A percentile compares a stretch with the other conserved stretches of the same genome.
Evolutionary conservation across 768 basidiomycete species (phyloP).

Genomic region (Strobilomyces confusus): DNA sequence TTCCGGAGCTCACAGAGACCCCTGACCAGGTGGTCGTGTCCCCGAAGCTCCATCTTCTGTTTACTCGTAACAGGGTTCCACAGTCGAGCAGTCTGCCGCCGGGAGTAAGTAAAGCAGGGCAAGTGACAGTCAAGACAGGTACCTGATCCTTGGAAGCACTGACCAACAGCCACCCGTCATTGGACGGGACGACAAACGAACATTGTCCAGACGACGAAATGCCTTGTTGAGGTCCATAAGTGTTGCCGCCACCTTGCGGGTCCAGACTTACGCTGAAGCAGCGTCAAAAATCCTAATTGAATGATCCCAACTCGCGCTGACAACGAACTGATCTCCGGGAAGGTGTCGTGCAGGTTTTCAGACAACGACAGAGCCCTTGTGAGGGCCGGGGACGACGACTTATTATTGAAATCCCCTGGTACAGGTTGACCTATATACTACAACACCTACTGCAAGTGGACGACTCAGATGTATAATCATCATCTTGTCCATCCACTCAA

Average conservation of each 20-base stretch:
- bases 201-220: constrained; percentile 78
- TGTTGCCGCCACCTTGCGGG: background rate
- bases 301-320: constrained; percentile 84
- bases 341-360: constrained; percentile 81
- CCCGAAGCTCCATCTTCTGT: constrained; percentile 77
- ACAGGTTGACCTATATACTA: too few relatives aligned
- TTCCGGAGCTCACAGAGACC: constrained; percentile 38
- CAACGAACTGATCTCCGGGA: constrained; percentile 77
- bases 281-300: constrained; percentile 87
- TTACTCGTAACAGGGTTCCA: constrained; percentile 73
- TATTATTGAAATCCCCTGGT: too few relatives aligned
- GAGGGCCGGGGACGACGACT: too few relatives aligned
- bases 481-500: too few relatives aligned
- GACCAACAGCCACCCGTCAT: constrained; percentile 69
- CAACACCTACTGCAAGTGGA: too few relatives aligned
- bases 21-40: constrained; percentile 78
- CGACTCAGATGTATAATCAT: too few relatives aligned
- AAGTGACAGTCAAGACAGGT: constrained; percentile 24
- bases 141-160: constrained; percentile 91
- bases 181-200: constrained; percentile 62
- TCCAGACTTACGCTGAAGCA: constrained; percentile 64
- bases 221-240: constrained; percentile 38
- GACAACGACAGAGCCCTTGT: too few relatives aligned
- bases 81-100: constrained; percentile 63
- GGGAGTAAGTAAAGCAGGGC: background rate